Conservation (phyloP, 1,139 yeast species). For the Lodderomyces theae region DNA sequence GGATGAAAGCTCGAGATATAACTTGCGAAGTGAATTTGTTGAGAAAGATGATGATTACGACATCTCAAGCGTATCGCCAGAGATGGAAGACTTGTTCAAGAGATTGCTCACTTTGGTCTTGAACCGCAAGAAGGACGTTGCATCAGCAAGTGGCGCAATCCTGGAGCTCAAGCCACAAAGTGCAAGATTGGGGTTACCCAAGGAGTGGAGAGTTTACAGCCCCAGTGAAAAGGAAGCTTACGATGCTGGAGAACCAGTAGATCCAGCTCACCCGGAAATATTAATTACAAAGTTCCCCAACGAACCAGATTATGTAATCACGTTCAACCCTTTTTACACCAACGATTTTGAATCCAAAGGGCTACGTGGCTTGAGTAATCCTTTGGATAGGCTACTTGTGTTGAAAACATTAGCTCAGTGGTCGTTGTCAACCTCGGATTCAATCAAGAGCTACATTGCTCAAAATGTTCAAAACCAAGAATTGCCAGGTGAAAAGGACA, state of each 20-base stretch:
- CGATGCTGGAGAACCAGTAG: conserved; percentile 29
- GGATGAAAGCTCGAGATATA: neutral
- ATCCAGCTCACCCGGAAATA: conserved; percentile 38
- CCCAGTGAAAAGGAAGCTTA: conserved; percentile 22
- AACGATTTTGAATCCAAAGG: conserved; percentile 45
- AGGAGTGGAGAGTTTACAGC: conserved; percentile 37
- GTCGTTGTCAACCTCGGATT: conserved; percentile 45
- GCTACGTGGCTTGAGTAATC: conserved; percentile 38
- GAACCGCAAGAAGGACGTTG: conserved; percentile 39
- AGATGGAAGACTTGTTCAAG: conserved; percentile 36
- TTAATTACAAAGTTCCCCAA: conserved; percentile 22
- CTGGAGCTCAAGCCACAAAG: conserved; percentile 39
- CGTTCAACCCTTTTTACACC: conserved; percentile 33
- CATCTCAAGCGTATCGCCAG: conserved; percentile 23
- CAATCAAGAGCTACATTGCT: conserved; percentile 37
- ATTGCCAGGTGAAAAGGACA: conserved; percentile 45
- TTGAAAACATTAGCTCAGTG: conserved; percentile 48
- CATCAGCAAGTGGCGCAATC: conserved; percentile 33
- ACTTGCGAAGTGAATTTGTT: neutral
- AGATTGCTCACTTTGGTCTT: conserved; percentile 37
- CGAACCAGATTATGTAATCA: conserved; percentile 7
- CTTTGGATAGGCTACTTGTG: conserved; percentile 46
- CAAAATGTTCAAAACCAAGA: conserved; percentile 35
- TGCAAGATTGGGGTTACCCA: conserved; percentile 39
- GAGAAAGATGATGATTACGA: conserved; percentile 15